Evolutionary conservation across 2,329 filamentous ascomycete genomes (phyloP), one percentile per base, ranked within the genome.

Genomic region (Didymella arachidicola): DNA sequence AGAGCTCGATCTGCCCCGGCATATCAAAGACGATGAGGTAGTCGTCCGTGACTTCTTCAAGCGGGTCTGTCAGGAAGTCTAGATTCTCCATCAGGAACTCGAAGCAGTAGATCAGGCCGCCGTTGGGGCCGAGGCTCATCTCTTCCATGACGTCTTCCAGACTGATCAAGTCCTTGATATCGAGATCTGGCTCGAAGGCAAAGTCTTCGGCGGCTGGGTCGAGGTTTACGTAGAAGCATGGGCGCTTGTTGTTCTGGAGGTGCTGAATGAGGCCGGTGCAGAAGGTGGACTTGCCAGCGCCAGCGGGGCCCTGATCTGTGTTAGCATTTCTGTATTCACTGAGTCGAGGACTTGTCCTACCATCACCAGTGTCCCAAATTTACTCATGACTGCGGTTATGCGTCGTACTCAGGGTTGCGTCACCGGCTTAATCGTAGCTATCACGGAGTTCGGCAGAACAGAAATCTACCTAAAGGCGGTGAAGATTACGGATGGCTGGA

Each of bases 21-120:
- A 98, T 97, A 79, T 99, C 95, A 80, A 99, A 93, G 63, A 99
- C 91, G 78, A 98, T 96, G 63, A 99, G 86, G 78, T 97, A 97
- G 71, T 98, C 95, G 71, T 99, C 95, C 10, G 92, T 94, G 56
- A 96, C 83, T 41, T 88, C 86, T 69, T 96, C 92, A 55, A 97
- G 87, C 18, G 90, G 88, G 63, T 96, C 90, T 45, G 90, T 91
- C 48, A 97, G 82, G 79, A 95, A 97, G 79, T 97, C 93, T 63
- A 97, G 87, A 75, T 97, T 97, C 77, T 97, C 91, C 75, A 97
- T 88, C 44, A 97, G 86, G 76, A 96, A 97, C 79, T 97, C 93
- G 79, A 97, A 97, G 80, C 93, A 97, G 83, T 96, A 97, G 71
- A 97, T 94, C 49, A 97, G 84, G 11, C 93, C 93, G 61, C 93